Percentiles rank a stretch among this genome's conserved stretches.
These are phyloP conservation scores for Gelatoporia subvermispora DNA, from an alignment of 768 basidiomycete species.

Conservation along the genomic window DNA sequence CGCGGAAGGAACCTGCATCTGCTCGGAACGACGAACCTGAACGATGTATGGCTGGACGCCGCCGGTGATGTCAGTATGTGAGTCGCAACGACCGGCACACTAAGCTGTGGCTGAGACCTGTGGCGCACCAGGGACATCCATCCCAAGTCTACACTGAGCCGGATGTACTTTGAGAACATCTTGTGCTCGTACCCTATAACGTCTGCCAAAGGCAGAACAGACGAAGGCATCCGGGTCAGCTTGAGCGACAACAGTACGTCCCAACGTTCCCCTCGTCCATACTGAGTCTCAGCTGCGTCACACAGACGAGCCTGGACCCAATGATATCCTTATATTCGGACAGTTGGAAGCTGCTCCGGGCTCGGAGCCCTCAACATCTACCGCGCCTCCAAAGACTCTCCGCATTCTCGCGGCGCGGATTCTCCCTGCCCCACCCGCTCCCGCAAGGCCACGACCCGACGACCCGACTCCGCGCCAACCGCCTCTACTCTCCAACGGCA, in stretches of 20 bases:
- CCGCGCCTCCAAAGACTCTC: slow-evolving; percentile 25
- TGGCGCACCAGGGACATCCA: slow-evolving; percentile 56
- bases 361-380: slow-evolving; percentile 18
- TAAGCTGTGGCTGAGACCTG: neutral
- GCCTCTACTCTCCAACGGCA: slow-evolving; percentile 30
- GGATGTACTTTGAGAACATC: slow-evolving; percentile 65
- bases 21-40: slow-evolving; percentile 46
- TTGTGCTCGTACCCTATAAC: slow-evolving; percentile 49
- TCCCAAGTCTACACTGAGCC: slow-evolving; percentile 54
- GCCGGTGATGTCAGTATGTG: slow-evolving; percentile 38
- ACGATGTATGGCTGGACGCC: slow-evolving; percentile 57
- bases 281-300: neutral
- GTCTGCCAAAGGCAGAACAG: slow-evolving; percentile 32
- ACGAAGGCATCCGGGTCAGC: slow-evolving; percentile 60
- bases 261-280: neutral
- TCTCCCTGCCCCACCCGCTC: slow-evolving; percentile 35
- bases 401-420: slow-evolving; percentile 56
- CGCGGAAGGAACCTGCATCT: slow-evolving; percentile 63
- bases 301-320: slow-evolving; percentile 65
- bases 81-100: slow-evolving; percentile 30
- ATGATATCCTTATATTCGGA: slow-evolving; percentile 56
- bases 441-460: slow-evolving; percentile 59
- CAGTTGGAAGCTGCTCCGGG: slow-evolving; percentile 23
- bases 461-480: slow-evolving; percentile 76
- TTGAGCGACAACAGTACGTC: slow-evolving; percentile 62